Base-by-base conservation (phyloP, 768 basidiomycete genomes). In the Auricularia cornea region DNA sequence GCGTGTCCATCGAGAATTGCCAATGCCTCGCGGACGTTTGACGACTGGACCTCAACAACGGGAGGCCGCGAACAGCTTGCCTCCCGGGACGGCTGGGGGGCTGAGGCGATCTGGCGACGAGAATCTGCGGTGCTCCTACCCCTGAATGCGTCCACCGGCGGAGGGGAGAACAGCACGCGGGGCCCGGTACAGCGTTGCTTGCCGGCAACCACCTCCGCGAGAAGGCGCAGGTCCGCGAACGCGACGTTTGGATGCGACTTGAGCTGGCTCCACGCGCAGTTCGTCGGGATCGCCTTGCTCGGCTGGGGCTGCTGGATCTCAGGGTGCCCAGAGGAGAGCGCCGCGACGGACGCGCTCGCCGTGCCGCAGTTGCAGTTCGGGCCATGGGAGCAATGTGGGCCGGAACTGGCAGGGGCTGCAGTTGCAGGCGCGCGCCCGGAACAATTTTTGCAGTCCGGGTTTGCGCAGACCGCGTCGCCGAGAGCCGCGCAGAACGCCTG, bases 201-300 rank as follows among this genome's bases (percentile, higher is more conserved):
- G 62, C 91, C 89, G 8, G 90, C 87, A 48, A 95, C 92, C 48
- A 96, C 94, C 60, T 92, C 92, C 2, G 94, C 94, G 52, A 96
- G 82, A 61, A 96, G 79, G 2, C 84, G 76, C 60, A 96, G 78
- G 74, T 95, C 91, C 16, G 90, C 84, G 71, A 94, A 94, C 32
- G 86, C 83, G 61, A 90, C 87, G 68, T 93, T 94, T 2, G 94
- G 94, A 73, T 96, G 94, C 12, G 85, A 84, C 75, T 94, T 93
- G 65, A 95, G 79, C 67, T 86, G 86, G 31, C 83, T 83, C 90
- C 92, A 94, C 8, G 92, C 92, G 62, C 87, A 85, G 70, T 87
- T 88, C 62, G 14, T 65, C 64, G n/a, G 69, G 60, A 31, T 67
- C 60, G 72, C 68, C 30, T 72, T 65, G 35, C 68, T 68, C 68